These are phyloP conservation scores for Amanita muscaria DNA, from an alignment of 768 basidiomycete species.

Conservation along the genomic window DNA sequence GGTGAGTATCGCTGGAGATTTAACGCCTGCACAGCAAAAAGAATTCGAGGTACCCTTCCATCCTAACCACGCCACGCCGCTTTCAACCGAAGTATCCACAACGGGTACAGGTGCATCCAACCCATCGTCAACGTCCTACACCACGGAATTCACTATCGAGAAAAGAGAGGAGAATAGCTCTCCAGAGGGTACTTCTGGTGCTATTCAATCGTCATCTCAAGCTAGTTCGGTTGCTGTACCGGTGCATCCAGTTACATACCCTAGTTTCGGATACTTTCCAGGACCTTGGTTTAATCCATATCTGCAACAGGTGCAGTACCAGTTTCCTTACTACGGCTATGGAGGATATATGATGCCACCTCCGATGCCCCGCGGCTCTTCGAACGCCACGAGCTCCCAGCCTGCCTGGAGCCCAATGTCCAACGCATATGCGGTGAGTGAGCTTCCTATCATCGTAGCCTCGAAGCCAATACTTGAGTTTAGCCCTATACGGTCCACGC, in stretches of 20 bases:
- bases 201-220: neutral
- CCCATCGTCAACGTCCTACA: too few relatives aligned
- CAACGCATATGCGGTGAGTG: slow-evolving; percentile 25
- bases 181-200: neutral
- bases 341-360: slow-evolving; percentile 25
- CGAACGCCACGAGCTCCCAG: too few relatives aligned
- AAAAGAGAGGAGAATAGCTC: neutral
- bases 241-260: slow-evolving; percentile 1
- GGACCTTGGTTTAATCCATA: slow-evolving; percentile 27
- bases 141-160: neutral
- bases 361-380: neutral
- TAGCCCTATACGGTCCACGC: too few relatives aligned
- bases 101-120: too few relatives aligned
- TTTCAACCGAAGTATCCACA: too few relatives aligned
- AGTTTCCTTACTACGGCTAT: slow-evolving; percentile 42
- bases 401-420: slow-evolving; percentile 26
- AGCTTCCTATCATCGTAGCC: too few relatives aligned
- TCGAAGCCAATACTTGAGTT: too few relatives aligned
- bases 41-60: neutral
- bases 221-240: neutral
- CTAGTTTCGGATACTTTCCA: slow-evolving; percentile 6
- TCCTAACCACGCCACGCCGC: neutral
- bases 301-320: slow-evolving; percentile 42
- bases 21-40: neutral
- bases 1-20: neutral